Evolutionary conservation across 371 early-diverging fungal genomes (phyloP), one percentile per base, ranked within the genome.

Genomic region (Coemansia sp.): DNA sequence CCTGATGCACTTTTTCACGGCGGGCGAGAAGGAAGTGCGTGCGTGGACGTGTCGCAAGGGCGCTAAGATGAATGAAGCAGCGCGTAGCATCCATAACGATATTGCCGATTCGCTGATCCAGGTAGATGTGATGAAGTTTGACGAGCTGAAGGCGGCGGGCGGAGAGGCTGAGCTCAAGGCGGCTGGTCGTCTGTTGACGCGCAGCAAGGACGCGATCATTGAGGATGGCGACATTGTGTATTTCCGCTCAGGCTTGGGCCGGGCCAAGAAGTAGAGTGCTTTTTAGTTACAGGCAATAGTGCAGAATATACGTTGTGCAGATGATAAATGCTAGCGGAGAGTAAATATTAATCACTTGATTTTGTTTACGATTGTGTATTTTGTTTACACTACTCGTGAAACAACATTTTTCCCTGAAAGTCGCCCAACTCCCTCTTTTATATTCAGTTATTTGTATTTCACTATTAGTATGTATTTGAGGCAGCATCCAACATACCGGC

Each of bases 41-140:
- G 91, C 95, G 12, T 98, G 98, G 98, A 98, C 98, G 26, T 89
- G 95, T 62, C 86, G 96, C 65, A 91, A 90, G 70, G 84, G 85
- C 55, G 92, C 92, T 6, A 93, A 92, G 80, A 98, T 98, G 28
- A 97, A 98, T 24, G 91, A 95, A 63, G 99, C 99, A 28, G 99
- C 99, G 15, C 93, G 95, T 66, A 94, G 94, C 58, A 94, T 95
- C 67, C 95, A 95, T 84, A 88, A 92, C 29, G 99, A 99, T 76
- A 98, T 99, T 80, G 97, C 95, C 75, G 84, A 89, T 72, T 92
- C 98, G 66, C 99, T 99, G 77, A 95, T 99, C 74, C 92, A 94
- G 89, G 99, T 97, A 32, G 99, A 99, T 86, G 90, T 97, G 19
- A 94, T 94, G 90, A 85, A 86, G 65, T 97, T 86, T 70, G 87